Base-by-base conservation (phyloP, 345 rosid genomes). In the Eucalyptus sp. region DNA sequence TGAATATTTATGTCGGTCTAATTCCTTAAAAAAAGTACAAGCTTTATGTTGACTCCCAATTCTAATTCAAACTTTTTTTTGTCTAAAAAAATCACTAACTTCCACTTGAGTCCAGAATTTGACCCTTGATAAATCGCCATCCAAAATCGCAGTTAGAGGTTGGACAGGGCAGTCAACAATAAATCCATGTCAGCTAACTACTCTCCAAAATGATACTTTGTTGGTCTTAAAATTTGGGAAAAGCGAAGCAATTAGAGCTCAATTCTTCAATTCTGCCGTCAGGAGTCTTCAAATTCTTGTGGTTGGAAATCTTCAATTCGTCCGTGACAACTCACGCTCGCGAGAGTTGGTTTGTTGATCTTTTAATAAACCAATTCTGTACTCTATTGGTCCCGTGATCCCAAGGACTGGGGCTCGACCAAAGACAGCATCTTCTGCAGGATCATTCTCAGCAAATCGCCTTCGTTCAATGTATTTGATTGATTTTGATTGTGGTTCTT, bases 381-480 rank as follows among this genome's bases (percentile, higher is more conserved):
- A 52, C 56, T 7, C 56, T 18, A 3, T 18, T 18, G 56, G 56
- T 4, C 27, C 0, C 12, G 62, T 56, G 27, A 56, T 20, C 62
- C 25, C 0, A 56, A 22, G 62, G 0, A 56, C 62, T 1, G 25
- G 62, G 13, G 29, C 25, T 20, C 11, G 27, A 22, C 25, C 62
- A 22, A 56, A 56, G 62, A 56, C 0, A 9, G 0, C 62, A 56
- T 20, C 62, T 56, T 56, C 29, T 22, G 62, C 62, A 22, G 27
- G 62, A 56, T 22, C 25, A 56, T 56, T 22, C 62, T 20, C 62
- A 22, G 62, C 10, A 2, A 56, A 20, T 20, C 13, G 5, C 27
- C 62, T 0, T 0, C 29, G 0, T 22, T 56, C 62, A 9, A 56
- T 12, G 11, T 22, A 5, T 4, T 4, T 56, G 62, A 22, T 20